phyloP scores from a whole-genome alignment of 176 grass and related monocot genomes.

The Musa itinerans region DNA sequence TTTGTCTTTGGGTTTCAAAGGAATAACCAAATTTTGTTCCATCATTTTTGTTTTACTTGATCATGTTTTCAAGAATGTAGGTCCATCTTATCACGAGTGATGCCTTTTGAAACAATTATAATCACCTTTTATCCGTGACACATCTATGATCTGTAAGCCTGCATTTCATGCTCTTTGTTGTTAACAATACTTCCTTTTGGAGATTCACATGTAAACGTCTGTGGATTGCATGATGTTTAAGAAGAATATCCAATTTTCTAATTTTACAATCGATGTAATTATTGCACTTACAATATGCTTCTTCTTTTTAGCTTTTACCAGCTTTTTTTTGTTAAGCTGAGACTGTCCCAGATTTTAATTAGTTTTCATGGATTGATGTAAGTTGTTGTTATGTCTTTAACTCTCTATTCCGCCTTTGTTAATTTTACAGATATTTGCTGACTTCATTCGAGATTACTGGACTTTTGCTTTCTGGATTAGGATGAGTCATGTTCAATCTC shows the following conservation, averaged over 20 bases:
- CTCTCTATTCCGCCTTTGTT: not conserved
- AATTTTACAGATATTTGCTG: not conserved
- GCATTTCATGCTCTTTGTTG: no score
- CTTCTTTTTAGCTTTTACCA: no score
- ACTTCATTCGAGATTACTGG: not conserved
- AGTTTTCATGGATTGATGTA: no score
- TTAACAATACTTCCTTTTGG: no score
- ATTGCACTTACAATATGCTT: no score
- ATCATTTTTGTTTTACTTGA: not conserved
- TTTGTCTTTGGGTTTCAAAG: not conserved
- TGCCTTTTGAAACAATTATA: not conserved
- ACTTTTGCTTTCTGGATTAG: not conserved
- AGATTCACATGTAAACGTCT: no score
- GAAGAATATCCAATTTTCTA: no score
- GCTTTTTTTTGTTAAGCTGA: no score
- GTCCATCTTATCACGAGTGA: not conserved
- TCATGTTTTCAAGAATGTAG: not conserved
- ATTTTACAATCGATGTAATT: no score
- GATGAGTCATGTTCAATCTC: conserved; percentile 6
- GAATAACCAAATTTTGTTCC: not conserved
- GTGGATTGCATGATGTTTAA: no score
- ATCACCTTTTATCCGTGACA: not conserved
- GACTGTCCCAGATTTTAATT: no score
- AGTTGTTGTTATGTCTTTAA: not conserved
- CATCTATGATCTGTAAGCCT: no score